Conservation (phyloP, 805 yeast species). For the Candida chilensis region DNA sequence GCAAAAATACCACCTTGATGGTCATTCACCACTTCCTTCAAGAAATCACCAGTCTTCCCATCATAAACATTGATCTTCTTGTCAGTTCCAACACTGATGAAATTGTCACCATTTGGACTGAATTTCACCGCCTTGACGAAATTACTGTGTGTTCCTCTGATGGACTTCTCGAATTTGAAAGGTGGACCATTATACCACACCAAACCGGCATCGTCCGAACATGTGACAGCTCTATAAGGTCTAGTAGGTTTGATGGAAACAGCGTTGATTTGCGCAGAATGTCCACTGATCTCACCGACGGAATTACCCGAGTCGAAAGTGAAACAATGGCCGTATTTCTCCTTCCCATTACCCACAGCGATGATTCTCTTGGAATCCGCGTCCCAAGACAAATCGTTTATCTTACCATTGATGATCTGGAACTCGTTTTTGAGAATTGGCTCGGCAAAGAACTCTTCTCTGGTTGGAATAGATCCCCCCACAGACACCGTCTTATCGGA, state of each 20-base stretch:
- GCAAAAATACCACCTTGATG: slow-evolving; percentile 82
- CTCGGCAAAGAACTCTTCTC: slow-evolving; percentile 33
- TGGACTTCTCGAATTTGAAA: slow-evolving; percentile 70
- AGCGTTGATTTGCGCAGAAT: slow-evolving; percentile 73
- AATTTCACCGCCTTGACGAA: slow-evolving; percentile 75
- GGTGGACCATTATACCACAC: slow-evolving; percentile 92
- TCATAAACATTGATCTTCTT: slow-evolving; percentile 71
- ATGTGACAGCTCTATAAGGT: slow-evolving; percentile 92
- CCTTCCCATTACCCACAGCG: slow-evolving; percentile 94
- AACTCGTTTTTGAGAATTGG: slow-evolving; percentile 70
- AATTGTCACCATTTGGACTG: slow-evolving; percentile 69
- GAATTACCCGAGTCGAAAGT: slow-evolving; percentile 94
- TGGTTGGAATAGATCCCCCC: slow-evolving; percentile 13
- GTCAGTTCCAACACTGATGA: slow-evolving; percentile 82
- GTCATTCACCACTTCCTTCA: slow-evolving; percentile 38
- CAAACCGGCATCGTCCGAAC: slow-evolving; percentile 77
- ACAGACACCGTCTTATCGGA: slow-evolving; percentile 15
- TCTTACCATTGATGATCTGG: slow-evolving; percentile 69
- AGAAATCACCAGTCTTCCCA: slow-evolving; percentile 76
- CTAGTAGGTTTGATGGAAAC: slow-evolving; percentile 78
- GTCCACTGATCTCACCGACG: slow-evolving; percentile 95
- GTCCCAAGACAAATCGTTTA: slow-evolving; percentile 88
- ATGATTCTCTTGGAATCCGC: slow-evolving; percentile 77
- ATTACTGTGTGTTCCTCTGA: slow-evolving; percentile 67
- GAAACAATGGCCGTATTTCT: slow-evolving; percentile 85